Percentiles rank a stretch among this genome's conserved stretches.
Conservation (phyloP, 441 rosid genomes). For the Raphanus hybrid region DNA sequence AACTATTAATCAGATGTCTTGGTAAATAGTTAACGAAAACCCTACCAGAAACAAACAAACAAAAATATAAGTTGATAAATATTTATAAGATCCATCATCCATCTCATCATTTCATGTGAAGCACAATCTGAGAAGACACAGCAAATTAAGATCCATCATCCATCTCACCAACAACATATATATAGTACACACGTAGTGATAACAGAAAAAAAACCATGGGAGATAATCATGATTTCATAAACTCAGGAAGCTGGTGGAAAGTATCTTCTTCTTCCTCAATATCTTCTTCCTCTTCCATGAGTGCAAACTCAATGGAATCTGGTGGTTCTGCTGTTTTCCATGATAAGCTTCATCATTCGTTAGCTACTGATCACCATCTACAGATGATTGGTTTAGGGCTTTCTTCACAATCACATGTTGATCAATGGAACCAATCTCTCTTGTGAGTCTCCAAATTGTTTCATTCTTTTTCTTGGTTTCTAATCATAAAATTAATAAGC, state of each 20-base stretch:
- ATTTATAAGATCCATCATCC: slow-evolving; percentile 28
- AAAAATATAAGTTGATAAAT: slow-evolving; percentile 42
- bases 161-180: slow-evolving; percentile 6
- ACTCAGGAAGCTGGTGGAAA: slow-evolving; percentile 39
- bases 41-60: slow-evolving; percentile 30
- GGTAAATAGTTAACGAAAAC: slow-evolving; percentile 40
- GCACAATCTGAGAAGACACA: slow-evolving; percentile 36
- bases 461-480: not conserved
- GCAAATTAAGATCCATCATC: slow-evolving; percentile 23
- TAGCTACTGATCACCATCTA: slow-evolving; percentile 41
- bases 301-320: slow-evolving; percentile 62
- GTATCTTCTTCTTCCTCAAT: slow-evolving; percentile 66
- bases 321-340: slow-evolving; percentile 62
- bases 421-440: slow-evolving; percentile 74
- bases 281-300: slow-evolving; percentile 44
- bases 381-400: slow-evolving; percentile 93
- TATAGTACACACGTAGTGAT: not conserved
- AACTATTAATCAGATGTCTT: slow-evolving; percentile 31
- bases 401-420: slow-evolving; percentile 70
- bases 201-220: not conserved
- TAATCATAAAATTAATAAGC: not conserved
- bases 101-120: slow-evolving; percentile 72
- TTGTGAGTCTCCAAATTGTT: slow-evolving; percentile 51
- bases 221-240: not conserved
- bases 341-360: slow-evolving; percentile 54